Evolutionary conservation across 768 basidiomycete genomes (phyloP).

Genomic region (Tulasnella sp.): DNA sequence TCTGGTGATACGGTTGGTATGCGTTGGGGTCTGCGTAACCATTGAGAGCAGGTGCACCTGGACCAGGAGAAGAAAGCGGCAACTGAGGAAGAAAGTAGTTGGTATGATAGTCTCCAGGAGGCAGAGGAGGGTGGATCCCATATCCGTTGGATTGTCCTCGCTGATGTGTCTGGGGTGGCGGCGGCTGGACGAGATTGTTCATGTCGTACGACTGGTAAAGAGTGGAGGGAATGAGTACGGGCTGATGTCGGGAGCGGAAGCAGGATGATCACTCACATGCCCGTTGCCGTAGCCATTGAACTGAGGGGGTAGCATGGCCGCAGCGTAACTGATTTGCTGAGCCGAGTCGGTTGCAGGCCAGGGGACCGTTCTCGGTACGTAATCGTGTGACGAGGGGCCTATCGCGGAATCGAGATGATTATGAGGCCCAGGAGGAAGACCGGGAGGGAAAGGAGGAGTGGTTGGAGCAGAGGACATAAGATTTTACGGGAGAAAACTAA

Average conservation of each 20-base stretch:
- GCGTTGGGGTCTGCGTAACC: background rate
- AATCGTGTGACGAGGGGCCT: background rate
- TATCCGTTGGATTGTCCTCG: no score
- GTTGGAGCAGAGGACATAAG: background rate
- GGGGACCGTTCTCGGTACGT: background rate
- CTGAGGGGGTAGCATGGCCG: background rate
- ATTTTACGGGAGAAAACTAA: no score
- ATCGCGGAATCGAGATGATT: background rate
- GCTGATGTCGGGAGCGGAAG: no score
- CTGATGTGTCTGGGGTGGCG: no score
- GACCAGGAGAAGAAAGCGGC: no score
- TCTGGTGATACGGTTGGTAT: conserved; percentile 1
- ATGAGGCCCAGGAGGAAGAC: background rate
- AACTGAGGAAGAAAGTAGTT: no score
- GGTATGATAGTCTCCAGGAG: no score
- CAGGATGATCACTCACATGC: no score
- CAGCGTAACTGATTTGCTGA: background rate
- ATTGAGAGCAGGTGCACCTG: background rate
- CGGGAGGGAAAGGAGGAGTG: background rate
- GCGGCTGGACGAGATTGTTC: no score
- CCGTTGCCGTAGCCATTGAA: background rate
- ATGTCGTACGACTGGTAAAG: no score
- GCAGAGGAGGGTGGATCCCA: no score
- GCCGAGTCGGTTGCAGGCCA: conserved; percentile 23
- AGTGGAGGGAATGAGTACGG: no score